These are phyloP conservation scores for Austroboletus olivaceoglutinosus DNA, from an alignment of 1,284 basidiomycete genomes.

Conservation along the genomic window DNA sequence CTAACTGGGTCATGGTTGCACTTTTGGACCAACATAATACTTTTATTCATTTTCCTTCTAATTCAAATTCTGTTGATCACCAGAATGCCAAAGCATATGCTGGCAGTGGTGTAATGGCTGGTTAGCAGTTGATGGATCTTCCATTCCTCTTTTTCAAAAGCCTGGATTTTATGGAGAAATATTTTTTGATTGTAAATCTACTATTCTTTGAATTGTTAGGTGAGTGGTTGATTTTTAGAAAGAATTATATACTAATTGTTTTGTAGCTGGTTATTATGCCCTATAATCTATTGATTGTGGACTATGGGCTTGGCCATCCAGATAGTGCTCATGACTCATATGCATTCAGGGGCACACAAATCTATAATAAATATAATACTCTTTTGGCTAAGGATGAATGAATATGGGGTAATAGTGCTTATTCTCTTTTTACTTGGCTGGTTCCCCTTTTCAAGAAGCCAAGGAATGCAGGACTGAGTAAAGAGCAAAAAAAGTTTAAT, in stretches of 20 bases:
- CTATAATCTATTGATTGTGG: slow-evolving; percentile 10
- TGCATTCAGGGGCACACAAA: slow-evolving; percentile 11
- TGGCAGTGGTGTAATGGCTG: slow-evolving; percentile 7
- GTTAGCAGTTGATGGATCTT: slow-evolving; percentile 12
- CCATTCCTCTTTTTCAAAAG: slow-evolving; percentile 19
- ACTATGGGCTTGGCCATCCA: slow-evolving; percentile 15
- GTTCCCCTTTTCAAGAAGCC: not conserved
- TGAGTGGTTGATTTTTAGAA: slow-evolving; percentile 2
- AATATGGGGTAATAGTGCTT: slow-evolving; percentile 12
- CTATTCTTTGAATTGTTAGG: slow-evolving; percentile 13
- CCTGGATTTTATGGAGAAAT: slow-evolving; percentile 14
- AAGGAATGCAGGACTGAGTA: no score
- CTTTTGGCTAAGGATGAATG: slow-evolving; percentile 6
- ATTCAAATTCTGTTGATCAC: no score
- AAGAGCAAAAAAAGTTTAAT: no score
- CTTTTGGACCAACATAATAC: slow-evolving; percentile 1
- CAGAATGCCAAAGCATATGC: no score
- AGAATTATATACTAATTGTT: no score
- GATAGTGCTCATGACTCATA: slow-evolving; percentile 15
- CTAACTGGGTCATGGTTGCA: slow-evolving; percentile 16
- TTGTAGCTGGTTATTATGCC: not conserved
- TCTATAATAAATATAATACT: slow-evolving; percentile 1
- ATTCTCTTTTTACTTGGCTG: slow-evolving; percentile 3
- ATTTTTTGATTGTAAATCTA: slow-evolving; percentile 15
- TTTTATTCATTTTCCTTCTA: not conserved